Conservation (phyloP, 2,329 filamentous ascomycete species). For the Aspergillus viridinutans region DNA sequence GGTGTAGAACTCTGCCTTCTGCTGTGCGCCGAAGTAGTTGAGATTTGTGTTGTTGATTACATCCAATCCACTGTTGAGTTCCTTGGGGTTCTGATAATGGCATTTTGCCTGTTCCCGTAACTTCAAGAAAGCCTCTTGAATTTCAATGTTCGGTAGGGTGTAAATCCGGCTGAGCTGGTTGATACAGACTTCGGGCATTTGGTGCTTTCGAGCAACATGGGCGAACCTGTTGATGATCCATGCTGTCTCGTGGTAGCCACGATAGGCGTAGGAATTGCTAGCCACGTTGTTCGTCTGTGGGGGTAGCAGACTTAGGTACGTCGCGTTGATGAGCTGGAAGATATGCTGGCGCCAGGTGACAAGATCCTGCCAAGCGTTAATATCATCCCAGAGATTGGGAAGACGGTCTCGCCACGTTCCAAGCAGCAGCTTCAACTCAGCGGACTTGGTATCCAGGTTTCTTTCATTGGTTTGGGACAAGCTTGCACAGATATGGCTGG, state of each 20-base stretch:
- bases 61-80: constrained; percentile 87
- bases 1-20: constrained; percentile 99
- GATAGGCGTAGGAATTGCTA: constrained; percentile 90
- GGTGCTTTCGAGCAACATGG: constrained; percentile 95
- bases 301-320: constrained; percentile 81
- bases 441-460: constrained; percentile 90
- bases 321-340: constrained; percentile 93
- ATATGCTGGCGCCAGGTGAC: constrained; percentile 99
- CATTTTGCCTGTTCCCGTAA: constrained; percentile 98
- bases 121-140: constrained; percentile 98
- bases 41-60: constrained; percentile 99
- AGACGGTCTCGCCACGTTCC: constrained; percentile 93
- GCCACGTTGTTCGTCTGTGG: constrained; percentile 75
- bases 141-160: constrained; percentile 97
- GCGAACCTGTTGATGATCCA: constrained; percentile 99
- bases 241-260: constrained; percentile 96
- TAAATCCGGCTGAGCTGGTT: constrained; percentile 96
- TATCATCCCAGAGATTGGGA: constrained; percentile 98
- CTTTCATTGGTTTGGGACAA: constrained; percentile 74
- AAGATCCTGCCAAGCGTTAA: constrained; percentile 97
- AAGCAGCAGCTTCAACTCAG: constrained; percentile 88
- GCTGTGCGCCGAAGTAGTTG: constrained; percentile 92
- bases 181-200: constrained; percentile 94
- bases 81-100: constrained; percentile 92
- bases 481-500: constrained; percentile 92